A percentile compares a stretch with the other conserved stretches of the same genome.
Conservation (phyloP, 108 stramenopile genomes). For the Pseudonitzschia multiseries region DNA sequence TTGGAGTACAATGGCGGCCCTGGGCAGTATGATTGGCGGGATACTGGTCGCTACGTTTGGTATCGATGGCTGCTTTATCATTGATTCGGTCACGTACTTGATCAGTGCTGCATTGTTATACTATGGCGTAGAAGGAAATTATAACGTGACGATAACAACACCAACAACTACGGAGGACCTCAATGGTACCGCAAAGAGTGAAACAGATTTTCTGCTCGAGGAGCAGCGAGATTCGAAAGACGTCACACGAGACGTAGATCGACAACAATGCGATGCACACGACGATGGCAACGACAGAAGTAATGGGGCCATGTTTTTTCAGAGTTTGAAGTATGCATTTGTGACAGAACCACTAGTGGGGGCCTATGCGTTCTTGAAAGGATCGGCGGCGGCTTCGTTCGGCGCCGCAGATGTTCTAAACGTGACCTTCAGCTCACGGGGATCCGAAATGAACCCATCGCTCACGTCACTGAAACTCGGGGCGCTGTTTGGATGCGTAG, state of each 20-base stretch:
- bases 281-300: neutral
- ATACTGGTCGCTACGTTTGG: slow-evolving; percentile 47
- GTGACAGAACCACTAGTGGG: slow-evolving; percentile 18
- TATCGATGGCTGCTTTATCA: slow-evolving; percentile 51
- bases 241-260: neutral
- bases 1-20: slow-evolving; percentile 59
- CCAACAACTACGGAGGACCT: neutral
- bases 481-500: slow-evolving; percentile 57
- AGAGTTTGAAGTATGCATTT: slow-evolving; percentile 44
- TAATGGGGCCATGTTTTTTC: slow-evolving; percentile 34
- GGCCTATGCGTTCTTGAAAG: slow-evolving; percentile 56
- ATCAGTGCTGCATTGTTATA: slow-evolving; percentile 44
- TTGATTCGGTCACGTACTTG: slow-evolving; percentile 44
- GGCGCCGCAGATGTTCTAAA: slow-evolving; percentile 66
- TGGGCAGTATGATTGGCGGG: slow-evolving; percentile 61
- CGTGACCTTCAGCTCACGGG: slow-evolving; percentile 47
- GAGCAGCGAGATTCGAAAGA: neutral
- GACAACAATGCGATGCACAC: neutral
- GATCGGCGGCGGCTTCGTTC: slow-evolving; percentile 41
- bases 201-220: neutral
- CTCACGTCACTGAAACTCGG: slow-evolving; percentile 47
- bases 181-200: neutral
- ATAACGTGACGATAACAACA: slow-evolving; percentile 9
- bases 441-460: neutral
- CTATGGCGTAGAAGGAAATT: slow-evolving; percentile 29